Evolutionary conservation across 345 rosid genomes (phyloP), one percentile per base, ranked within the genome.

Genomic region (Eucalyptus leucophloia): DNA sequence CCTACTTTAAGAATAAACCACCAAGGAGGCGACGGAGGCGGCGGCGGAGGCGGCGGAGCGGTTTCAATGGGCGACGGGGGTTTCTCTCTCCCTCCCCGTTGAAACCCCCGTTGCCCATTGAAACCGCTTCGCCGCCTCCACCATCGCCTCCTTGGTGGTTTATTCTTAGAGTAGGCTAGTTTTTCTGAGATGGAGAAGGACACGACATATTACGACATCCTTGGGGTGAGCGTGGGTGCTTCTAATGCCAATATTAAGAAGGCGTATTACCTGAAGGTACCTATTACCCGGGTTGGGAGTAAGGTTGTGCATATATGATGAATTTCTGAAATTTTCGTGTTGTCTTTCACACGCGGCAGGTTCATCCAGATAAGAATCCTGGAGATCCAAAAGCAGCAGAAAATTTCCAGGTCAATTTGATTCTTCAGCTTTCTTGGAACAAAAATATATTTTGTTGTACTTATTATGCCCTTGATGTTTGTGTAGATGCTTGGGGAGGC

Each of bases 291-390:
- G 83, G 82, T 8, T 37, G 8, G 82, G 7, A 72, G 40, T 37
- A 37, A 37, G 42, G 45, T 72, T 37, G 16, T 72, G 83, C 2
- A 5, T 37, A 72, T 37, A 37, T 37, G 83, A 72, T 11, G 83
- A 32, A 72, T 50, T 21, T 86, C 18, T 53, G 2, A 53, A 40
- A 87, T 26, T 34, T 34, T 37, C 19, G 0, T 18, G 81, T 82
- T 19, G 51, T 89, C 88, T 72, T 89, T 54, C 94, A 97, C 97
- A 97, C 97, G 87, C 93, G 97, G 90, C 80, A 90, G 90, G 99
- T 98, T 89, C 99, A 98, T 90, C 99, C 98, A 40, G 97, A 98
- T 90, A 98, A 97, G 95, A 98, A 97, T 93, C 98, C 92, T 44
- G 94, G 94, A 45, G 99, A 96, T 92, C 97, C 98, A 56, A 95